These are phyloP conservation scores for Scedosporium boydii DNA, from an alignment of 2,329 filamentous ascomycete genomes.

Conservation along the genomic window DNA sequence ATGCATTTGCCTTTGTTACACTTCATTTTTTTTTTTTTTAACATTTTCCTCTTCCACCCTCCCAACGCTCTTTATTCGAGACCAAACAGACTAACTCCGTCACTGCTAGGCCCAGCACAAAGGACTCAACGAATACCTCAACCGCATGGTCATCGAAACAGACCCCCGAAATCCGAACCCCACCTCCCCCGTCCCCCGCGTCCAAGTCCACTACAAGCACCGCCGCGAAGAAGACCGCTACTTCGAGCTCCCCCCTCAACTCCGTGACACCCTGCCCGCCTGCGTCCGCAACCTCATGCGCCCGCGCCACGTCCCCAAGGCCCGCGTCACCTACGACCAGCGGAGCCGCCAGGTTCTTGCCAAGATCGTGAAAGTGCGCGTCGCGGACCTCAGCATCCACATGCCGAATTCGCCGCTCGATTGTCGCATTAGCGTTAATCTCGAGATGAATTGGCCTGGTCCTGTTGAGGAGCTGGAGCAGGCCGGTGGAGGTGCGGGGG, in stretches of 20 bases:
- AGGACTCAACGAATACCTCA: constrained; percentile 75
- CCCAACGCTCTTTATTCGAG: neutral
- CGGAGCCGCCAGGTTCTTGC: constrained; percentile 60
- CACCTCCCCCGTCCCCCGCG: constrained; percentile 28
- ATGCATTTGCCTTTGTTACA: constrained; percentile 20
- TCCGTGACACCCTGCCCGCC: constrained; percentile 52
- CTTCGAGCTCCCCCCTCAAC: constrained; percentile 58
- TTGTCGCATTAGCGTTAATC: constrained; percentile 86
- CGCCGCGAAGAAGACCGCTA: constrained; percentile 77
- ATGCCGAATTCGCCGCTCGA: constrained; percentile 72
- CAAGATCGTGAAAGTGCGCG: constrained; percentile 85
- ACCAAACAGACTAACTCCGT: constrained; percentile 12
- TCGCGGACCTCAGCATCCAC: constrained; percentile 80
- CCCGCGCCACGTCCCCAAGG: constrained; percentile 46
- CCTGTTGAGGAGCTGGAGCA: constrained; percentile 46
- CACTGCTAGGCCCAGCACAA: constrained; percentile 64
- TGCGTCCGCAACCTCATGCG: constrained; percentile 53
- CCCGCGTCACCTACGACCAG: constrained; percentile 70
- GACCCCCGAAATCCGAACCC: constrained; percentile 41
- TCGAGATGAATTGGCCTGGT: constrained; percentile 83
- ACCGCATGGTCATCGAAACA: constrained; percentile 53
- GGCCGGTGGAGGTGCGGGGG: constrained; percentile 24
- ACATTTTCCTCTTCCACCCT: neutral
- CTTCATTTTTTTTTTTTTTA: neutral
- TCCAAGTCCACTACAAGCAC: constrained; percentile 71